A percentile compares a stretch with the other conserved stretches of the same genome.
phyloP scores from a whole-genome alignment of 108 stramenopile species.

The Nitzschia putrida region DNA sequence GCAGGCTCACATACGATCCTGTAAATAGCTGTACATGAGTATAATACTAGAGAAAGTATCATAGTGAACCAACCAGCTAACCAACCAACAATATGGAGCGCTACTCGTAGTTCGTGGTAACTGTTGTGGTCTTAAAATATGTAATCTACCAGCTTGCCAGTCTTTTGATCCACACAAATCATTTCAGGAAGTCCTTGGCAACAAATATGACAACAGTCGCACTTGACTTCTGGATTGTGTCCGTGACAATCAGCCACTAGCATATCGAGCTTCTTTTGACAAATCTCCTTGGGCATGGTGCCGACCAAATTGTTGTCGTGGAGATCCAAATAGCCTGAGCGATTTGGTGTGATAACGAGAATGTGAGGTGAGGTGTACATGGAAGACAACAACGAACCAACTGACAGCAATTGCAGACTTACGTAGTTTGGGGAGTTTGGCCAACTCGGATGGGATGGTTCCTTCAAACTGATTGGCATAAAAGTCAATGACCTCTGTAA shows the following conservation, averaged over 20 bases:
- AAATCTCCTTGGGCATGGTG: slow-evolving; percentile 61
- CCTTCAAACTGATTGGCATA: slow-evolving; percentile 60
- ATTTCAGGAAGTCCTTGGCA: slow-evolving; percentile 54
- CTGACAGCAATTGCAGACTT: slow-evolving; percentile 7
- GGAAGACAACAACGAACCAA: neutral
- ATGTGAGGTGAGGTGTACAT: neutral
- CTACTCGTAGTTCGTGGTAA: neutral
- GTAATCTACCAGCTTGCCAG: slow-evolving; percentile 36
- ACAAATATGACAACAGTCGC: slow-evolving; percentile 66
- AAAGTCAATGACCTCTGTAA: slow-evolving; percentile 46
- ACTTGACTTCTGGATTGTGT: slow-evolving; percentile 50
- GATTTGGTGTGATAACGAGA: neutral
- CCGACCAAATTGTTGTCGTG: slow-evolving; percentile 60
- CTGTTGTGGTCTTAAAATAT: slow-evolving; percentile 20
- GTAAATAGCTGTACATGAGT: neutral
- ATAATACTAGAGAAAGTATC: neutral
- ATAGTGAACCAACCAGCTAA: neutral
- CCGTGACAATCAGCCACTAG: slow-evolving; percentile 62
- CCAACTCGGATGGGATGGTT: slow-evolving; percentile 52
- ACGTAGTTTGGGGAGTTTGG: slow-evolving; percentile 46
- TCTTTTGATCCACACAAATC: slow-evolving; percentile 51
- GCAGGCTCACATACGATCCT: neutral
- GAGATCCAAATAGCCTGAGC: slow-evolving; percentile 48
- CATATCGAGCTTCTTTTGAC: slow-evolving; percentile 46
- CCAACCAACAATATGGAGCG: neutral